Base-by-base conservation (phyloP, 257 asterid species). In the Gentiana straminea region DNA sequence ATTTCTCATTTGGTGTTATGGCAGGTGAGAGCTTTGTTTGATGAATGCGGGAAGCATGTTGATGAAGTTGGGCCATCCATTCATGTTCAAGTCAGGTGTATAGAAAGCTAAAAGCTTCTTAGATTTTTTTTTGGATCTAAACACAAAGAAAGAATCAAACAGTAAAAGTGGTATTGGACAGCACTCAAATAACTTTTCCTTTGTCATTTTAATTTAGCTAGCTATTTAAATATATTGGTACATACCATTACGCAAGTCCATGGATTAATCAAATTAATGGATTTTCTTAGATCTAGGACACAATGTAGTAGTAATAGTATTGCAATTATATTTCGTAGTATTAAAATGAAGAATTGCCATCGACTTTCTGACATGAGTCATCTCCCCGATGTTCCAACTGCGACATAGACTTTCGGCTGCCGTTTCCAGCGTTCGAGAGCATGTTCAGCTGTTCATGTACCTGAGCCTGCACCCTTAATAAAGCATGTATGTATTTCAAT, bases 21-120 rank as follows among this genome's bases (percentile, higher is more conserved):
- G 64, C 75, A 92, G 99, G 99, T 80, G 68, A 86, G 99, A 70
- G 99, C 97, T 57, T 64, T 88, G 60, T 92, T 82, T 75, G 99
- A 92, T 70, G 94, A 88, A 62, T 66, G 69, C 56, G 99, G 97
- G 70, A 82, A 75, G 59, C 84, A 79, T 64, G 83, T 84, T 59
- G 77, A 82, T 72, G 76, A 80, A 73, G 99, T 95, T 0, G 94
- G 94, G 46, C 97, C 99, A 52, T 92, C 99, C 32, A 74, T 73
- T 49, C 99, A 97, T 54, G 99, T 92, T 55, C 99, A 88, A 94
- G 99, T 88, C 24, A 24, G 24, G 24, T 24, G 24, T 24, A 24
- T 24, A 24, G 36, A 54, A 15, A 48, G 24, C 36, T 37, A 59
- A 13, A 46, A 35, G 33, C 24, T 24, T 24, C 24, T 24, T 24